Percentiles rank a stretch among this genome's conserved stretches.
Evolutionary conservation across 2,329 filamentous ascomycete species (phyloP).

Genomic region (Aspergillus quadricinctus): DNA sequence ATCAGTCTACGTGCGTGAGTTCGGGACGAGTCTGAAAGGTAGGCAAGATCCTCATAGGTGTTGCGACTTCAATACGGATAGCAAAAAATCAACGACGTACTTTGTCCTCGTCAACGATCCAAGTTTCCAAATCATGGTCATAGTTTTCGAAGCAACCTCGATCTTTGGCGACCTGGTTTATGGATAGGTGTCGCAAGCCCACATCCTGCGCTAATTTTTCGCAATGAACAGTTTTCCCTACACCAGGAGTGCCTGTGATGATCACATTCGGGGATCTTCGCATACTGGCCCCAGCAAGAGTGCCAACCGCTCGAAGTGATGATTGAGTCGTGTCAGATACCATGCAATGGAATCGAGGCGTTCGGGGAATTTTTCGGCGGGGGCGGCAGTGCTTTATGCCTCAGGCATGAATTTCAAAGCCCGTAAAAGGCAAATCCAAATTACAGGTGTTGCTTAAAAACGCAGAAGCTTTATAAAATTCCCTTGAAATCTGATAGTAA

Average conservation of each 20-base stretch:
- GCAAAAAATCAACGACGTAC: conserved; percentile 42
- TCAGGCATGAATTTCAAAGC: conserved; percentile 10
- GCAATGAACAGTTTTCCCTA: conserved; percentile 91
- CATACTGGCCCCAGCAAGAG: conserved; percentile 24
- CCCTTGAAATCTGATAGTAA: neutral
- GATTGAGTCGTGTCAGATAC: neutral
- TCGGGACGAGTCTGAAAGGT: neutral
- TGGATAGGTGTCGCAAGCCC: conserved; percentile 74
- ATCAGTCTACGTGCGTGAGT: conserved; percentile 7
- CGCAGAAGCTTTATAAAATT: neutral
- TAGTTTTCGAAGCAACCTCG: conserved; percentile 80
- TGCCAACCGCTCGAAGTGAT: neutral
- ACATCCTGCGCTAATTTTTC: conserved; percentile 72
- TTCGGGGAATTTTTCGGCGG: conserved; percentile 18
- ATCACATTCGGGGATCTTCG: conserved; percentile 73
- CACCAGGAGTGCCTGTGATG: conserved; percentile 89
- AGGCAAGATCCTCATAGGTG: neutral
- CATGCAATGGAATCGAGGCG: conserved; percentile 1
- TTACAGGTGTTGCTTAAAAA: neutral
- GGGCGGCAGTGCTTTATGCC: conserved; percentile 15
- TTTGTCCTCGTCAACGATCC: conserved; percentile 96
- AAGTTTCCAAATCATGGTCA: conserved; percentile 79
- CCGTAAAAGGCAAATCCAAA: neutral
- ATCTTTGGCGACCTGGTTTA: conserved; percentile 91
- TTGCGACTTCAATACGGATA: neutral